Percentiles rank a stretch among this genome's conserved stretches.
Conservation (phyloP, 2,329 filamentous ascomycete genomes). For the Chaetomiaceae sp. region DNA sequence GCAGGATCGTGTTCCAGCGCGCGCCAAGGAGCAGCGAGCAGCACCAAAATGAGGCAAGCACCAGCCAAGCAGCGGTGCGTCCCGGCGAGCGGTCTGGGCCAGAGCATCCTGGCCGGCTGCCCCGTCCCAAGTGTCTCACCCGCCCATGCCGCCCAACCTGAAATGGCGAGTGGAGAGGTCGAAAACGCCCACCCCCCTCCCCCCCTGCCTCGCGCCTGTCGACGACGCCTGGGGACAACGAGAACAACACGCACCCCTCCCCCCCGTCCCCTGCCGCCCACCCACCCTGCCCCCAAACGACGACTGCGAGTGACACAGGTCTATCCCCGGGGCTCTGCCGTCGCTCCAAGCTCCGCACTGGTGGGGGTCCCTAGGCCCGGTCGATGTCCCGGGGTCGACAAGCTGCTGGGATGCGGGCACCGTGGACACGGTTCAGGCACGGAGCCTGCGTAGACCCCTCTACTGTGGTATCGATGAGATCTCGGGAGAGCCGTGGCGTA, state of each 20-base stretch:
- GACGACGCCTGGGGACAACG: neutral
- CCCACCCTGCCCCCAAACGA: neutral
- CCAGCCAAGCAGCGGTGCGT: neutral
- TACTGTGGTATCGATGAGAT: neutral
- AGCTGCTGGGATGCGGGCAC: no score
- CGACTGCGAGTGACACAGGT: neutral
- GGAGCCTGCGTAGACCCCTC: neutral
- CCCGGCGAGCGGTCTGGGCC: neutral
- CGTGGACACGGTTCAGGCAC: neutral
- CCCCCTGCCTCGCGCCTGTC: neutral
- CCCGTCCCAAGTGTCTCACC: no score
- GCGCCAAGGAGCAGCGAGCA: slow-evolving; percentile 2
- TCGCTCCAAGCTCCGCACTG: neutral
- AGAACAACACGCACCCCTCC: neutral
- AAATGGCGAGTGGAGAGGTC: no score
- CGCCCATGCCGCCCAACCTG: no score
- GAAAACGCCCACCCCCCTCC: neutral
- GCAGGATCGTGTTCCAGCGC: slow-evolving; percentile 13
- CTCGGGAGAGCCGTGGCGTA: neutral
- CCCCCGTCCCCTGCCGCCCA: neutral
- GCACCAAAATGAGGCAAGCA: neutral
- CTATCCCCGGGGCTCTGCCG: neutral
- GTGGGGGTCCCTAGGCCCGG: neutral
- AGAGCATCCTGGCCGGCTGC: no score
- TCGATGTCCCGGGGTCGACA: neutral